Evolutionary conservation across 306 rosid genomes (phyloP), one percentile per base, ranked within the genome.

Genomic region (Prunus salicina): DNA sequence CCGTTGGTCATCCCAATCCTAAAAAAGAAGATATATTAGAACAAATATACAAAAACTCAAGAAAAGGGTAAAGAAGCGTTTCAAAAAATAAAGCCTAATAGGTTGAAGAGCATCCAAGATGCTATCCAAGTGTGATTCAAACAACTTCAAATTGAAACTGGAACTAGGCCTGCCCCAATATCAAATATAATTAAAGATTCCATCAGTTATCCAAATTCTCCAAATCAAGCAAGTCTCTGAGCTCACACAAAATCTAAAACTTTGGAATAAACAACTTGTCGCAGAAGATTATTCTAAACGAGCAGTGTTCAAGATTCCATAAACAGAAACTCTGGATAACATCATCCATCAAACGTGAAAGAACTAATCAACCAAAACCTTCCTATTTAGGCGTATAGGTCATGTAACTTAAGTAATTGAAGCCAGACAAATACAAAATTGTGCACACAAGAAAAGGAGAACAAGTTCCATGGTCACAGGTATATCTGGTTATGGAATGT

Each of bases 1-100:
- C 99, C 93, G 28, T 93, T 96, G 66, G 78, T 79, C 79, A 77
- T 76, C 78, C 96, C 93, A 77, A 89, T 81, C 97, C 99, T 96
- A 76, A 62, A 69, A 28, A 75, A 50, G 74, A 70, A 34, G 49
- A 83, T 74, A 51, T 7, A 61, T 77, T 34, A 57, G 57, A 53
- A 56, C 80, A 82, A 77, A 77, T 58, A 46, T 75, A 73, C 76
- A 67, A 56, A 0, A 57, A 73, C 49, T 73, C 62, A 70, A 67
- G 62, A 68, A 46, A 10, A 45, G 19, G 12, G 45, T 16, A 38
- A 19, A 34, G 28, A 46, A 38, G 8, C 24, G 16, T 8, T 3
- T 19, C 61, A 2, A 12, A 53, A 71, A 19, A 12, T n/a, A 71
- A 32, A 2, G 2, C 52, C 16, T 57, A 72, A 49, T 18, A 38